phyloP scores from a whole-genome alignment of 495 filamentous ascomycete genomes.

The Aspergillus ostianus region DNA sequence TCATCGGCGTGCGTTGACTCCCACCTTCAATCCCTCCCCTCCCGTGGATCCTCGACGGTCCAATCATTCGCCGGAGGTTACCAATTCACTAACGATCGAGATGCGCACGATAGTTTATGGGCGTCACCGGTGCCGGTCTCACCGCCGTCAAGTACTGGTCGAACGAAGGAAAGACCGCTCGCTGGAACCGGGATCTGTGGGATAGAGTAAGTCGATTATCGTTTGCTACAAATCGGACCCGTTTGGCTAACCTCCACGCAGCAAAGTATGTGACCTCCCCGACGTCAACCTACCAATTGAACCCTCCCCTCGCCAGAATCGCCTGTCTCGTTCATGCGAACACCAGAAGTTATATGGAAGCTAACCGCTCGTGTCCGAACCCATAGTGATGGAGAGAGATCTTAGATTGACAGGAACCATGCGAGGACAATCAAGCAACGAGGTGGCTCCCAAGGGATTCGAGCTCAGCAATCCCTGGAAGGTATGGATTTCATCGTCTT shows the following conservation, averaged over 20 bases:
- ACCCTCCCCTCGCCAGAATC: neutral
- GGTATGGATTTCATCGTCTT: conserved; percentile 41
- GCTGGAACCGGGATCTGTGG: conserved; percentile 88
- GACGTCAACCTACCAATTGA: neutral
- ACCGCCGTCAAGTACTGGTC: conserved; percentile 70
- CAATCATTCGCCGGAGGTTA: conserved; percentile 3
- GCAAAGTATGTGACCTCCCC: conserved; percentile 65
- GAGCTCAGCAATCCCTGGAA: conserved; percentile 96
- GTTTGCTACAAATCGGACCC: conserved; percentile 33
- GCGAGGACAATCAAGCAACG: conserved; percentile 82
- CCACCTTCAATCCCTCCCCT: conserved; percentile 11
- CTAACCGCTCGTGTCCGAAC: conserved; percentile 17
- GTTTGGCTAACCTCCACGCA: conserved; percentile 46
- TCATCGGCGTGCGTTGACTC: conserved; percentile 65
- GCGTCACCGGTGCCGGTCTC: conserved; percentile 73
- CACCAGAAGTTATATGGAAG: neutral
- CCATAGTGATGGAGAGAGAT: conserved; percentile 94
- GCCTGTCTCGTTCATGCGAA: neutral
- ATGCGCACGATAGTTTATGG: conserved; percentile 73
- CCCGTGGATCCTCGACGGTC: conserved; percentile 3
- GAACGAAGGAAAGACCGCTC: conserved; percentile 83
- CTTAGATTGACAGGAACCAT: conserved; percentile 78
- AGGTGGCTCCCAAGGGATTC: conserved; percentile 79
- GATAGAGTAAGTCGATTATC: conserved; percentile 67
- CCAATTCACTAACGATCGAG: conserved; percentile 6